Evolutionary conservation across 495 filamentous ascomycete species (phyloP).

Genomic region (Trichodelitschia bisporula): DNA sequence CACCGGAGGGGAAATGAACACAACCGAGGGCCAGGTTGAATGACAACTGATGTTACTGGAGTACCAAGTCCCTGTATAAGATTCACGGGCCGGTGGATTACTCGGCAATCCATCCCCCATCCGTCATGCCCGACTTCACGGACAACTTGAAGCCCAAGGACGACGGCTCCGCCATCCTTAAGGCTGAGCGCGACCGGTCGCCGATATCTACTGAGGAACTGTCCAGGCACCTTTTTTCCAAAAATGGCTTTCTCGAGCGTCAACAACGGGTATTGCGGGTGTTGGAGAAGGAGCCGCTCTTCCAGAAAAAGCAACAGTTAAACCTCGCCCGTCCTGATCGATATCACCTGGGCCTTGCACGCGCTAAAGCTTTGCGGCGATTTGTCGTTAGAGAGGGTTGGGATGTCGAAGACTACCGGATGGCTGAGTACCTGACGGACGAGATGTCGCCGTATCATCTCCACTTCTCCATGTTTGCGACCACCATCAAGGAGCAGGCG

Average conservation of each 20-base stretch:
- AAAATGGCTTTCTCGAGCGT: slow-evolving; percentile 19
- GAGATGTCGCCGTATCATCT: slow-evolving; percentile 22
- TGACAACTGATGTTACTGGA: no score
- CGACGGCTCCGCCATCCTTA: slow-evolving; percentile 17
- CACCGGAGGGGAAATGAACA: no score
- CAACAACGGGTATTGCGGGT: slow-evolving; percentile 19
- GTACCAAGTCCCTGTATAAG: no score
- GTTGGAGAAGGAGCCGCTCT: slow-evolving; percentile 16
- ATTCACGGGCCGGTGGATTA: no score
- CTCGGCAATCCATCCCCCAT: no score
- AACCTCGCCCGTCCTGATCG: slow-evolving; percentile 20
- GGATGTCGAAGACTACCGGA: slow-evolving; percentile 19
- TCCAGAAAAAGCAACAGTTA: slow-evolving; percentile 20
- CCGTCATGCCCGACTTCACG: slow-evolving; percentile 22
- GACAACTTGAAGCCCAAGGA: slow-evolving; percentile 19
- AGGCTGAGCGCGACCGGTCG: slow-evolving; percentile 17
- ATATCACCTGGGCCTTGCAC: slow-evolving; percentile 22
- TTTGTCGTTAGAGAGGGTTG: slow-evolving; percentile 18
- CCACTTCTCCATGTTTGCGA: slow-evolving; percentile 15
- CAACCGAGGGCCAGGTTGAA: no score
- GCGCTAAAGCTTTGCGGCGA: slow-evolving; percentile 22
- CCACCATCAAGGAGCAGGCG: slow-evolving; percentile 21
- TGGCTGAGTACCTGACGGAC: slow-evolving; percentile 23
- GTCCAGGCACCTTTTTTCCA: slow-evolving; percentile 16
- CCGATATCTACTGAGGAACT: slow-evolving; percentile 17